A percentile compares a stretch with the other conserved stretches of the same genome.
Evolutionary conservation across 2,329 filamentous ascomycete genomes (phyloP).

Genomic region (Cladosporium velox): DNA sequence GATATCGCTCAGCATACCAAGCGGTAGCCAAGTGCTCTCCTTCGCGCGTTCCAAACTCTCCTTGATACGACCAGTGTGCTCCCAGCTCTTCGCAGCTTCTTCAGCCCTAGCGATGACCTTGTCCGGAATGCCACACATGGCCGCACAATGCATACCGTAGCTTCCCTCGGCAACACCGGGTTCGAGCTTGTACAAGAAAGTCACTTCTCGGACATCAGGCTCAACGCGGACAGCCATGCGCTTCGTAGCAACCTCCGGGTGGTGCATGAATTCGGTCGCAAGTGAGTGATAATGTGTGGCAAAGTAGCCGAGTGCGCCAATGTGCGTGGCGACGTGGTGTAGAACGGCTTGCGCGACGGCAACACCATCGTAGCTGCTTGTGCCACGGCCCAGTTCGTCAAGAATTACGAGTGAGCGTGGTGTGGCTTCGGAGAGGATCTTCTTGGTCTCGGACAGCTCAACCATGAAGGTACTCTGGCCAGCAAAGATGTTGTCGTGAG

Average conservation of each 20-base stretch:
- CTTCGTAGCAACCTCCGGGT: constrained; percentile 82
- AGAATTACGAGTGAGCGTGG: constrained; percentile 93
- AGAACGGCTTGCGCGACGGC: constrained; percentile 95
- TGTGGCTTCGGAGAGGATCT: constrained; percentile 92
- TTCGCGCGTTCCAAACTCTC: constrained; percentile 78
- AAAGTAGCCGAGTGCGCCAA: constrained; percentile 94
- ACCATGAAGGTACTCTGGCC: constrained; percentile 98
- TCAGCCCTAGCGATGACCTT: constrained; percentile 86
- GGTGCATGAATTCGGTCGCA: constrained; percentile 83
- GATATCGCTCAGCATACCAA: constrained; percentile 87
- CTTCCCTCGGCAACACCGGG: constrained; percentile 92
- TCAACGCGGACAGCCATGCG: constrained; percentile 97
- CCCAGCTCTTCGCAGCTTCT: constrained; percentile 86
- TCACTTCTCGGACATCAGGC: constrained; percentile 79
- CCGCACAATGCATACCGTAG: constrained; percentile 98
- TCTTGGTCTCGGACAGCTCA: constrained; percentile 95
- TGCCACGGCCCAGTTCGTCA: constrained; percentile 93
- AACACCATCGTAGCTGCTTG: constrained; percentile 92
- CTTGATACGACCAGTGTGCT: constrained; percentile 87
- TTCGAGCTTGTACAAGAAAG: constrained; percentile 93
- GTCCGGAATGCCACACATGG: constrained; percentile 91
- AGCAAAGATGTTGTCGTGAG: constrained; percentile 98
- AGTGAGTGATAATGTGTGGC: constrained; percentile 97
- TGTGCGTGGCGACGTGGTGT: constrained; percentile 91
- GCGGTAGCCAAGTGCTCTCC: constrained; percentile 73